Conservation (phyloP, 257 asterid genomes). For the Solanum sparsipilum region DNA sequence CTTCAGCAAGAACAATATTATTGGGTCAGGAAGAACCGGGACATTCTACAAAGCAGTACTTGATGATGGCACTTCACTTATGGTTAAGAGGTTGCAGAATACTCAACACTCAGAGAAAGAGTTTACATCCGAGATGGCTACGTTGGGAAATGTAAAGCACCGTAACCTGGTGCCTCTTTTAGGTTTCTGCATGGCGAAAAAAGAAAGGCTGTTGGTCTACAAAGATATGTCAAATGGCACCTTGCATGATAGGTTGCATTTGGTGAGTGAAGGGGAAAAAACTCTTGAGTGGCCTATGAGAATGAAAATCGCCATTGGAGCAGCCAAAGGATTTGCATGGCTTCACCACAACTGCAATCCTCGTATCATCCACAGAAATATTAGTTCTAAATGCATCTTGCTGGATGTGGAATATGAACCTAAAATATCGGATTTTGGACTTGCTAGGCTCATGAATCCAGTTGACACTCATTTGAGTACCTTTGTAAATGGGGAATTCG, state of each 20-base stretch:
- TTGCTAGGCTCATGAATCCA: constrained; percentile 88
- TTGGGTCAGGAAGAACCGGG: constrained; percentile 61
- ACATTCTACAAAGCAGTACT: constrained; percentile 53
- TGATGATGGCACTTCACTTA: constrained; percentile 48
- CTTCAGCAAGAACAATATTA: constrained; percentile 54
- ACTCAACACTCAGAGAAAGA: constrained; percentile 64
- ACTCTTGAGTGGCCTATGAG: constrained; percentile 50
- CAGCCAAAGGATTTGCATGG: constrained; percentile 64
- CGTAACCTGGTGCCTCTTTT: constrained; percentile 57
- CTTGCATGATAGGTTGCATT: constrained; percentile 49
- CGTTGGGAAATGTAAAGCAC: constrained; percentile 48
- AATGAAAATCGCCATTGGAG: constrained; percentile 42
- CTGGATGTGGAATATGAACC: constrained; percentile 45
- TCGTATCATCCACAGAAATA: constrained; percentile 54
- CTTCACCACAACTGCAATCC: constrained; percentile 75
- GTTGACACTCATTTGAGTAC: constrained; percentile 86
- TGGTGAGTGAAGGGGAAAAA: constrained; percentile 11
- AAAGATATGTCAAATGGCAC: constrained; percentile 52
- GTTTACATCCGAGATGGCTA: constrained; percentile 45
- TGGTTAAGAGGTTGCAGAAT: constrained; percentile 58
- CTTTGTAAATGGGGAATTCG: constrained; percentile 84
- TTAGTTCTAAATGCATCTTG: constrained; percentile 56
- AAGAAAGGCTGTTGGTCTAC: constrained; percentile 52
- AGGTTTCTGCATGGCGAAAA: constrained; percentile 50
- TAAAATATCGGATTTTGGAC: constrained; percentile 76